Evolutionary conservation across 2,329 filamentous ascomycete genomes (phyloP).

Genomic region (Periconia digitata): DNA sequence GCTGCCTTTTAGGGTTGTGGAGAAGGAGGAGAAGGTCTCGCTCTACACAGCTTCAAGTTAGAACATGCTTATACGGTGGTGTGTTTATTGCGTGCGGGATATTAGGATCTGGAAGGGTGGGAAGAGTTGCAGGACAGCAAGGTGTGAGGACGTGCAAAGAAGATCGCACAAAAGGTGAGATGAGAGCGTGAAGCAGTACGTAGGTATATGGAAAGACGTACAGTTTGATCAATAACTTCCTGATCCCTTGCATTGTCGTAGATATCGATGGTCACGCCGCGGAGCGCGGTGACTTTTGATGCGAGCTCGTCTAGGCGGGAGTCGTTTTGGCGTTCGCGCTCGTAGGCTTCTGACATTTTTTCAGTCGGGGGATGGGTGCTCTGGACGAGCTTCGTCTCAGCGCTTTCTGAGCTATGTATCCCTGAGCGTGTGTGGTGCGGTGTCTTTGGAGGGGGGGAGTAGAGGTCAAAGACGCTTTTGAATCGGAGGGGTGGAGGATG

Average conservation of each 20-base stretch:
- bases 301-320: conserved; percentile 88
- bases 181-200: neutral
- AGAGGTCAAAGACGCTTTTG: too few species aligned
- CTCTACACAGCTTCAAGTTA: conserved; percentile 53
- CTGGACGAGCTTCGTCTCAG: too few species aligned
- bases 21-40: conserved; percentile 90
- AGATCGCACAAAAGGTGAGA: neutral
- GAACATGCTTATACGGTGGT: neutral
- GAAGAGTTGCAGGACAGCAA: too few species aligned
- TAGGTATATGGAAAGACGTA: conserved; percentile 48
- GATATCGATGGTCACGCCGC: conserved; percentile 94
- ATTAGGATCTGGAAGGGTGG: too few species aligned
- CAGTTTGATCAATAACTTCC: conserved; percentile 82
- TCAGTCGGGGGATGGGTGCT: too few species aligned
- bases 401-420: too few species aligned
- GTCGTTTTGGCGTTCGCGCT: conserved; percentile 72
- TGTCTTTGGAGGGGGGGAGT: too few species aligned
- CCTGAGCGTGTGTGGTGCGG: too few species aligned
- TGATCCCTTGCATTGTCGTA: conserved; percentile 94
- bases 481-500: too few species aligned
- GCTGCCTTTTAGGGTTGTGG: conserved; percentile 78
- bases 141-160: too few species aligned
- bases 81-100: too few species aligned
- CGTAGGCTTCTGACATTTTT: conserved; percentile 8
- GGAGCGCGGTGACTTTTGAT: conserved; percentile 86